Conservation (phyloP, 2,329 filamentous ascomycete genomes). For the Coniella lustricola region DNA sequence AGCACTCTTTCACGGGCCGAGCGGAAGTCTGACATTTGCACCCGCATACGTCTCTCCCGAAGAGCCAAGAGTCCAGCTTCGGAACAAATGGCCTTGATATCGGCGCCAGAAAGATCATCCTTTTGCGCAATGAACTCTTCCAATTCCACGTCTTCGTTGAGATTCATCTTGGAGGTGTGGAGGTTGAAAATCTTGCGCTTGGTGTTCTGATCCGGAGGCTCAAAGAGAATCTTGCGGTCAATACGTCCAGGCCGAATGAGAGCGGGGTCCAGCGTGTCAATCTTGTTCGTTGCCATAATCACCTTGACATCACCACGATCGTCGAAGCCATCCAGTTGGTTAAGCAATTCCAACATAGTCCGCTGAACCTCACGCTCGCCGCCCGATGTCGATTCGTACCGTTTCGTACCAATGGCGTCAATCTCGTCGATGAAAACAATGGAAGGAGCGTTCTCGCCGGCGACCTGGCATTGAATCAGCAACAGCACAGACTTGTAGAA, state of each 20-base stretch:
- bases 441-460: slow-evolving; percentile 89
- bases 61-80: slow-evolving; percentile 93
- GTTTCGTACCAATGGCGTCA: slow-evolving; percentile 96
- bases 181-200: slow-evolving; percentile 97
- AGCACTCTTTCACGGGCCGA: slow-evolving; percentile 87
- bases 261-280: slow-evolving; percentile 92
- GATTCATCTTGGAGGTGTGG: slow-evolving; percentile 97
- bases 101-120: slow-evolving; percentile 92
- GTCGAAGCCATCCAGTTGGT: slow-evolving; percentile 97
- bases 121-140: slow-evolving; percentile 99
- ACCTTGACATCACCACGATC: slow-evolving; percentile 99
- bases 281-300: slow-evolving; percentile 99
- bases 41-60: slow-evolving; percentile 90
- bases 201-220: slow-evolving; percentile 72
- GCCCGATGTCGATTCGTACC: slow-evolving; percentile 94
- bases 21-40: slow-evolving; percentile 98
- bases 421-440: slow-evolving; percentile 99
- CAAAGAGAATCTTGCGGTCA: slow-evolving; percentile 87
- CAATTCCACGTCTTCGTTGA: slow-evolving; percentile 93
- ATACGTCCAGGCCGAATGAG: slow-evolving; percentile 96
- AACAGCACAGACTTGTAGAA: not conserved
- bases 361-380: slow-evolving; percentile 96
- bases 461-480: slow-evolving; percentile 51
- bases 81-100: slow-evolving; percentile 98
- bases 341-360: slow-evolving; percentile 96